Evolutionary conservation across 179 eudicot genomes (phyloP).

Genomic region (Camellia oleifera): DNA sequence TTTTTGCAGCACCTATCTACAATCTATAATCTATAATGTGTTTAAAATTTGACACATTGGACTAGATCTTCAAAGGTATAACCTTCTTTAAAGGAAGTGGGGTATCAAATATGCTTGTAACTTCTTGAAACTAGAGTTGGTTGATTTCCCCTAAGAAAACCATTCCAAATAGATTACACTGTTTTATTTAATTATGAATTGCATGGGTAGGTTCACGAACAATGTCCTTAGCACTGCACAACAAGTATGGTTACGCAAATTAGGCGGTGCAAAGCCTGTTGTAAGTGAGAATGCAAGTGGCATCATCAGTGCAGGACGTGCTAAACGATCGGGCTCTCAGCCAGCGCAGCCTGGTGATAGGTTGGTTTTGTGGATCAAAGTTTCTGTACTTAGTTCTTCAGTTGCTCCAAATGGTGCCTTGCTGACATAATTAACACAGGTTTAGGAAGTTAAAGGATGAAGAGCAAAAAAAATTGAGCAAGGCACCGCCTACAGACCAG

Average conservation of each 20-base stretch:
- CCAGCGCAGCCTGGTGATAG: constrained; percentile 65
- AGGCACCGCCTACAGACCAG: constrained; percentile 51
- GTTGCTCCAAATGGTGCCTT: not conserved
- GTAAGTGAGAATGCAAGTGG: constrained; percentile 70
- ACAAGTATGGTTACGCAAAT: constrained; percentile 85
- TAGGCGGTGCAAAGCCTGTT: constrained; percentile 90
- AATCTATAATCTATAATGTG: not conserved
- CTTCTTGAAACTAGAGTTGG: not conserved
- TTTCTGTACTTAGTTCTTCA: constrained; percentile 5
- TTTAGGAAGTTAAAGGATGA: constrained; percentile 60
- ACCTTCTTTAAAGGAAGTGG: not conserved
- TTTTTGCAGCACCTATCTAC: not conserved
- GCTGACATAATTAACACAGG: constrained; percentile 33
- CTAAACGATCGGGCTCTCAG: constrained; percentile 61
- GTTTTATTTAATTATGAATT: not conserved
- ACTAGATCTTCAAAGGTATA: not conserved
- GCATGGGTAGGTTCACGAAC: constrained; percentile 64
- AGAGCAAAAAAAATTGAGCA: constrained; percentile 48
- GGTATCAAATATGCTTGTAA: not conserved
- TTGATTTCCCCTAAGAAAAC: not conserved
- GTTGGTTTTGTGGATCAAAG: constrained; percentile 33
- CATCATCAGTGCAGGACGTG: constrained; percentile 88
- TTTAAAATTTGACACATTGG: constrained; percentile 2
- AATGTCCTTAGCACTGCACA: constrained; percentile 97
- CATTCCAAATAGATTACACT: not conserved